Percentiles rank a stretch among this genome's conserved stretches.
phyloP scores from a whole-genome alignment of 352 stramenopile genomes.

The Phytophthora crassamura region DNA sequence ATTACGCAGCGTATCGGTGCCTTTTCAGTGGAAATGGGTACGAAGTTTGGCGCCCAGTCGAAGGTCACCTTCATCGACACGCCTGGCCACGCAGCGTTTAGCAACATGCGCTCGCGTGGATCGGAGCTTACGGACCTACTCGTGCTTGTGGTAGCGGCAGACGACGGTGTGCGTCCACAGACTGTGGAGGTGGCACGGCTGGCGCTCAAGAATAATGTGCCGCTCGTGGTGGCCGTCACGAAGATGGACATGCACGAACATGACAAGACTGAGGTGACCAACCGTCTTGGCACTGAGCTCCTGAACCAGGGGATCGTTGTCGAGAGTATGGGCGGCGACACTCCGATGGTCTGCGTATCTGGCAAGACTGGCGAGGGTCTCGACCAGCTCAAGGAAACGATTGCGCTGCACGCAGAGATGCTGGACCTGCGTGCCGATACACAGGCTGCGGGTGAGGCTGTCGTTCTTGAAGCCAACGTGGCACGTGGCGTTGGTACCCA shows the following conservation, averaged over 20 bases:
- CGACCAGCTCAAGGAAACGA: constrained; percentile 96
- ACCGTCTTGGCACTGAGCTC: constrained; percentile 87
- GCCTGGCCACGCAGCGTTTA: constrained; percentile 99
- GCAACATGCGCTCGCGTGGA: constrained; percentile 96
- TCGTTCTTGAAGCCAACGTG: constrained; percentile 97
- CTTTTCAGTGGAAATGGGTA: constrained; percentile 96
- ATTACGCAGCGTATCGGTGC: constrained; percentile 99
- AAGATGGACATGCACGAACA: constrained; percentile 95
- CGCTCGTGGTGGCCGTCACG: constrained; percentile 97
- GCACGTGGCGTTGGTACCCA: constrained; percentile 94
- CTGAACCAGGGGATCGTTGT: constrained; percentile 94
- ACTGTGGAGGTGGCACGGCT: constrained; percentile 96
- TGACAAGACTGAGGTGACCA: constrained; percentile 68
- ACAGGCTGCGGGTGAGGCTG: constrained; percentile 88
- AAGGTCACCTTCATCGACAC: constrained; percentile 99
- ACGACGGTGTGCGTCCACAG: constrained; percentile 99
- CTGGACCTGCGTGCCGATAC: constrained; percentile 95
- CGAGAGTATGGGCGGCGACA: constrained; percentile 95
- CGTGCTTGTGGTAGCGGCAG: constrained; percentile 97
- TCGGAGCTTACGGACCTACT: constrained; percentile 98
- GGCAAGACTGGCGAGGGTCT: constrained; percentile 95
- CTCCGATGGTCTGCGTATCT: constrained; percentile 95
- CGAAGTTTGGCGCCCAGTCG: constrained; percentile 66
- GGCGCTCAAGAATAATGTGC: constrained; percentile 95
- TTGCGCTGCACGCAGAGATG: constrained; percentile 97